These are phyloP conservation scores for Leonotis leonurus DNA, from an alignment of 257 asterid genomes.

Conservation along the genomic window DNA sequence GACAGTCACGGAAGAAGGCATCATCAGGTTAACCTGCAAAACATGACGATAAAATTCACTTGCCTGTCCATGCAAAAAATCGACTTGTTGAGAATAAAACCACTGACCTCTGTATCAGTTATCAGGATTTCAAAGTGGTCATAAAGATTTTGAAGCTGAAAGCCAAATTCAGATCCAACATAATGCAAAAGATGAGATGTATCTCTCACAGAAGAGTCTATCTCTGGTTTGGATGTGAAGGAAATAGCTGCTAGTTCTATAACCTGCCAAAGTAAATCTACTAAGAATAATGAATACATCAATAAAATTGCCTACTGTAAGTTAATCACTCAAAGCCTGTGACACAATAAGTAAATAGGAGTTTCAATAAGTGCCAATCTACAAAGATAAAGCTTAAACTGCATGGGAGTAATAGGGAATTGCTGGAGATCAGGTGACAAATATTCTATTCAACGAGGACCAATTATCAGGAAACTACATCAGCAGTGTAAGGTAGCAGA, in stretches of 20 bases:
- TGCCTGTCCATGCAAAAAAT: constrained; percentile 2
- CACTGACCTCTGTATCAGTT: constrained; percentile 59
- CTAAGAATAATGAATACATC: constrained; percentile 5
- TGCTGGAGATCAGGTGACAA: neutral
- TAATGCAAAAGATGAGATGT: constrained; percentile 22
- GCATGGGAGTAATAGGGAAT: neutral
- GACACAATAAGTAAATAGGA: constrained; percentile 1
- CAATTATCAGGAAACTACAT: neutral
- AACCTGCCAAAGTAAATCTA: constrained; percentile 46
- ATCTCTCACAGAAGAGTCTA: constrained; percentile 30
- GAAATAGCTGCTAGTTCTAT: constrained; percentile 50
- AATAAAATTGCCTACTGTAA: constrained; percentile 2
- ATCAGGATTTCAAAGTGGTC: constrained; percentile 52
- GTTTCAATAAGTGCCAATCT: neutral
- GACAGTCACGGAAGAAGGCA: constrained; percentile 36
- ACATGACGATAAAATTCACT: constrained; percentile 8
- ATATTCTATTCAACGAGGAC: neutral
- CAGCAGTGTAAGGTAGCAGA: neutral
- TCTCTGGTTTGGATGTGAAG: constrained; percentile 45
- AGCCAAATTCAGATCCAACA: constrained; percentile 26
- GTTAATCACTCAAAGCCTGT: neutral
- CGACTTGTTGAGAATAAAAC: constrained; percentile 9
- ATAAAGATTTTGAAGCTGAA: constrained; percentile 62
- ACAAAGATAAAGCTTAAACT: neutral
- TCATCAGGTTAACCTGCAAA: constrained; percentile 55